These are phyloP conservation scores for Cyberlindnera mrakii DNA, from an alignment of 805 yeast species.

Conservation along the genomic window DNA sequence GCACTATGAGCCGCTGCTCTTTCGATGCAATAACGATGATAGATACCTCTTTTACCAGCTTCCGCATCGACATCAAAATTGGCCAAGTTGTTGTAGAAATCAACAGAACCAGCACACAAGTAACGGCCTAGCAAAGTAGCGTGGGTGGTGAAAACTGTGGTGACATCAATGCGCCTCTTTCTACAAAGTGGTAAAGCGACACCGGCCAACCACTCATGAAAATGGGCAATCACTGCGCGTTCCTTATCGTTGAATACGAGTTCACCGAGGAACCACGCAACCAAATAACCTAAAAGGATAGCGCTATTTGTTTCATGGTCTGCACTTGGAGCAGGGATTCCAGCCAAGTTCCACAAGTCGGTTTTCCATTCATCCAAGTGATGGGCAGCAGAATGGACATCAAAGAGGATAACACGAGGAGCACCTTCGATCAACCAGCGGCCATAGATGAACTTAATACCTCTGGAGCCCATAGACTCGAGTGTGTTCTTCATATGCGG, in stretches of 20 bases:
- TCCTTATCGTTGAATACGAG: conserved; percentile 76
- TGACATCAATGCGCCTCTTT: conserved; percentile 85
- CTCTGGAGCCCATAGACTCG: conserved; percentile 75
- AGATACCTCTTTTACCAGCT: conserved; percentile 96
- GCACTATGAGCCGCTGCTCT: conserved; percentile 94
- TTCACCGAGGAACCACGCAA: conserved; percentile 97
- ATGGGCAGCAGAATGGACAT: conserved; percentile 66
- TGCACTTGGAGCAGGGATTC: conserved; percentile 88
- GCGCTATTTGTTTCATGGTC: conserved; percentile 91
- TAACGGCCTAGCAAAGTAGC: conserved; percentile 94
- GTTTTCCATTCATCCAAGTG: conserved; percentile 89
- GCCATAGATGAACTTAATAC: conserved; percentile 80
- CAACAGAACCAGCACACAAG: conserved; percentile 93
- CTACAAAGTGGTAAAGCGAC: conserved; percentile 90
- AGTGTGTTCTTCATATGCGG: conserved; percentile 54
- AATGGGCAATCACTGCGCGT: conserved; percentile 88
- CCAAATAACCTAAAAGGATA: conserved; percentile 83
- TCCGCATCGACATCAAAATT: conserved; percentile 93
- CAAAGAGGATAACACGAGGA: conserved; percentile 86
- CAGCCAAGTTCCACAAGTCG: conserved; percentile 86
- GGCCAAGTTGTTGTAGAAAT: conserved; percentile 87
- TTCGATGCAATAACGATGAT: conserved; percentile 95
- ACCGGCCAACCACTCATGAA: conserved; percentile 98
- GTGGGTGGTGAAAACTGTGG: conserved; percentile 95
- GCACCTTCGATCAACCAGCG: conserved; percentile 98